A percentile compares a stretch with the other conserved stretches of the same genome.
Evolutionary conservation across 768 basidiomycete species (phyloP).

Genomic region (Podaxis sp.): DNA sequence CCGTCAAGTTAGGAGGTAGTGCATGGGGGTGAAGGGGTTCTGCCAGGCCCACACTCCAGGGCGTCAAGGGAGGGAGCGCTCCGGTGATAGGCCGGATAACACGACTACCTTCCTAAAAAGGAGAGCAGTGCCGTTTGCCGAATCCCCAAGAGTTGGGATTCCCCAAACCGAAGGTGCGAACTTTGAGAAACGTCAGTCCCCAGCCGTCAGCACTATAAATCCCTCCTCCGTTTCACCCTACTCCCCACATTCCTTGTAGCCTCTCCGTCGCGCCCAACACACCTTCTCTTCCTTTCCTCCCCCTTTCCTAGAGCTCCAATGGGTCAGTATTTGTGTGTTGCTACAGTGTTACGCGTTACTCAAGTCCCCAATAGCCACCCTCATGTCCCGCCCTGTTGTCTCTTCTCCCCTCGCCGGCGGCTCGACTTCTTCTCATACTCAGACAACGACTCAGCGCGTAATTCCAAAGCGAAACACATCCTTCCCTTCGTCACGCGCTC

Average conservation of each 20-base stretch:
- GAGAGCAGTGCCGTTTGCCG: slow-evolving; percentile 22
- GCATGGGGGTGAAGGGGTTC: background rate
- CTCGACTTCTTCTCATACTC: slow-evolving; percentile 25
- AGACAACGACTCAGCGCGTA: slow-evolving; percentile 29
- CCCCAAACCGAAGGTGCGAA: slow-evolving; percentile 12
- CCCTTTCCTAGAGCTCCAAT: background rate
- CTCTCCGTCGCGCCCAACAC: background rate
- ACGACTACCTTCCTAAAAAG: slow-evolving; percentile 9
- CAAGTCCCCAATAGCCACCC: slow-evolving; percentile 20
- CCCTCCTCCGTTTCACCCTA: background rate
- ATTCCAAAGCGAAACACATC: slow-evolving; percentile 43
- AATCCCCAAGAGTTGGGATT: slow-evolving; percentile 28
- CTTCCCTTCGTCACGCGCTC: slow-evolving; percentile 72
- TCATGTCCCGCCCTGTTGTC: slow-evolving; percentile 48
- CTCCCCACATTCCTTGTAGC: background rate
- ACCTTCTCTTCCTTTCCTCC: background rate
- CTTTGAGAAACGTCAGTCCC: slow-evolving; percentile 5
- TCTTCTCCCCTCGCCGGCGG: slow-evolving; percentile 61
- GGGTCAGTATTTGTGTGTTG: slow-evolving; percentile 6
- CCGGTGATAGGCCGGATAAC: slow-evolving; percentile 3
- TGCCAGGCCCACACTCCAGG: background rate
- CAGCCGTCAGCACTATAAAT: slow-evolving; percentile 3
- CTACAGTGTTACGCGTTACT: background rate
- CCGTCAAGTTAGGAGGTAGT: background rate
- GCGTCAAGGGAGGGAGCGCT: background rate